Base-by-base conservation (phyloP, 805 yeast species). In the Metschnikowia baotianmanensis region DNA sequence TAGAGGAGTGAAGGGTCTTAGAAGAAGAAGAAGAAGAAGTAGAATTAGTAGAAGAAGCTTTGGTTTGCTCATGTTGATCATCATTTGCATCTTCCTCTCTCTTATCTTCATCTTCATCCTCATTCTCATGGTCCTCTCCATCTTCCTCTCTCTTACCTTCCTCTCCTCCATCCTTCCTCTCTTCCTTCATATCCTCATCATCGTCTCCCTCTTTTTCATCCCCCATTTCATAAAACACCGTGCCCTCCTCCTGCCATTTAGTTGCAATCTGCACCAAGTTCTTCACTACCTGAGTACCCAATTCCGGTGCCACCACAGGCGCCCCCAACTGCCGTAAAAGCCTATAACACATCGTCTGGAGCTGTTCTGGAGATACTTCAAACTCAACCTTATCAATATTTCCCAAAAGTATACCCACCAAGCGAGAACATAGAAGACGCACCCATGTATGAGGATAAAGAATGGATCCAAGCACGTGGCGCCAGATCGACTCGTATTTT, bases 401-500 rank as follows among this genome's bases (percentile, higher is more conserved):
- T 7, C 73, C 54, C 41, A 86, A 65, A 36, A 84, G 56, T 1
- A 62, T 54, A 1, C 83, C 81, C 28, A 81, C 58, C 24, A 87
- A 65, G 38, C 90, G 69, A 6, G 82, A 65, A 1, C 95, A 68
- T 5, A 75, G 64, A 43, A 84, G 69, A 52, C 97, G 77, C 6
- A 90, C 84, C 98, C 98, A 90, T 1, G 93, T 73, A 61, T 90
- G 97, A 2, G 97, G 97, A 58, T 78, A 90, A 37, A 90, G 66
- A 39, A 89, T 69, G 21, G 80, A 62, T 3, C 72, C 74, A 18
- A 77, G 67, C 3, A 84, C 61, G 13, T 62, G 57, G 3, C 58
- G 50, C 89, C 91, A 85, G 7, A 75, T 52, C 0, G 19, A 15
- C 33, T 62, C 69, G 51, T 66, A 70, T 2, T 50, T 53, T 1